These are phyloP conservation scores for Saccharata proteae DNA, from an alignment of 2,329 filamentous ascomycete genomes.

Conservation along the genomic window DNA sequence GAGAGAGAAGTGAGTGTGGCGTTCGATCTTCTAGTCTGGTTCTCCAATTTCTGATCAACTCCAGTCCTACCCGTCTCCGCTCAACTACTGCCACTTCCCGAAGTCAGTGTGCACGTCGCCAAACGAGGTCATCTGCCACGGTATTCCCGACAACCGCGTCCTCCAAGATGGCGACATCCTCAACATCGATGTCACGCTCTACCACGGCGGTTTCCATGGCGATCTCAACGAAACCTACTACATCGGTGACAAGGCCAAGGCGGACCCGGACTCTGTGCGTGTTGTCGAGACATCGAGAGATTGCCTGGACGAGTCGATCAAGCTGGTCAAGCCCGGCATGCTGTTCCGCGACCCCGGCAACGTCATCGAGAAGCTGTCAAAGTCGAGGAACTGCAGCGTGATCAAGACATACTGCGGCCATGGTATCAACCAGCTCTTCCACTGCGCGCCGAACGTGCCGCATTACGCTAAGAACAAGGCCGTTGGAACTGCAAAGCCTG, in stretches of 20 bases:
- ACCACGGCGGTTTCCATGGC: slow-evolving; percentile 88
- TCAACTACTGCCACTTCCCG: slow-evolving; percentile 93
- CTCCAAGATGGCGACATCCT: slow-evolving; percentile 89
- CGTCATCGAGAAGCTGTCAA: slow-evolving; percentile 90
- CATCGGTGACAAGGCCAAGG: slow-evolving; percentile 74
- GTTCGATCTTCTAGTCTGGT: too few species aligned
- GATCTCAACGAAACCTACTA: slow-evolving; percentile 99
- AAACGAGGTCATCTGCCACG: slow-evolving; percentile 98
- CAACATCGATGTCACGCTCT: slow-evolving; percentile 92
- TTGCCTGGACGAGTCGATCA: slow-evolving; percentile 82
- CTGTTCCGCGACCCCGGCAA: slow-evolving; percentile 89
- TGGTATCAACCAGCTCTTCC: slow-evolving; percentile 87
- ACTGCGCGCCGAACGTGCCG: slow-evolving; percentile 84
- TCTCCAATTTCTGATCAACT: slow-evolving; percentile 13
- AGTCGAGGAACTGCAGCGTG: slow-evolving; percentile 72
- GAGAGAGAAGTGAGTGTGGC: slow-evolving; percentile 65
- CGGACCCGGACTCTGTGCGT: slow-evolving; percentile 74
- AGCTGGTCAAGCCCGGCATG: slow-evolving; percentile 83
- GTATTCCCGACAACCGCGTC: slow-evolving; percentile 82
- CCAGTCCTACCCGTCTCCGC: slow-evolving; percentile 83
- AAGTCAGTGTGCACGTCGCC: slow-evolving; percentile 95
- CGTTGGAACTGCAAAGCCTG: slow-evolving; percentile 81
- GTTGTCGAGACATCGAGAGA: slow-evolving; percentile 85
- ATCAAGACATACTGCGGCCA: slow-evolving; percentile 96
- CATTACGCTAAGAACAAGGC: slow-evolving; percentile 99